Evolutionary conservation across 495 filamentous ascomycete genomes (phyloP), one percentile per base, ranked within the genome.

Genomic region (Pseudevernia furfuracea): DNA sequence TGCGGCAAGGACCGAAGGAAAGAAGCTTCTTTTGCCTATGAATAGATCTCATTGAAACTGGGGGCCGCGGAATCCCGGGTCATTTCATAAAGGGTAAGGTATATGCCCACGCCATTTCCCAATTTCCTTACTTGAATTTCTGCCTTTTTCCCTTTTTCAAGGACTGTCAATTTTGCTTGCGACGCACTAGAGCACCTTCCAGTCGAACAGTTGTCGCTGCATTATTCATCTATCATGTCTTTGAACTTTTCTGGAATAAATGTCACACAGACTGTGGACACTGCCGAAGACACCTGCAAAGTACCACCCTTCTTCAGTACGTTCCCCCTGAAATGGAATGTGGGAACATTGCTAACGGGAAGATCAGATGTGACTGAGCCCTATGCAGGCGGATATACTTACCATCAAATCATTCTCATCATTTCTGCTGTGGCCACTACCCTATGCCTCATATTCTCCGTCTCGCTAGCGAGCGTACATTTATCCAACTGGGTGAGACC

Each of bases 391-490:
- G 52, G 52, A 36, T 55, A 55, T 7, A 55, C 52, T 8, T 55
- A 55, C 30, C 52, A 55, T 32, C 5, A 34, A 10, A 55, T 55
- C 30, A 19, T 55, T 21, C 52, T 55, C 52, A 55, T 55, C 21
- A 11, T 55, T 17, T 55, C 52, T 34, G 30, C 28, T 11, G 28
- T 55, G 7, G 17, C 52, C 28, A 55, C 52, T 4, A 55, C 52
- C 15, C 52, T 55, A 36, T 55, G 52, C n/a, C 52, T 55, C 19
- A 34, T 55, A 34, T 55, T 55, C 52, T 34, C 52, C 8, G 52
- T 55, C 7, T 55, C 52, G 4, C 30, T 55, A 32, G 52, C 52
- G 28, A 55, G 52, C 52, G 52, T 55, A 19, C 52, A 55, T 55
- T 17, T 55, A 9, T 55, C 52, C 5, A 34, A 32, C 52, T 55